Conservation (phyloP, 257 asterid species). For the Dorcoceras hygrometricum region DNA sequence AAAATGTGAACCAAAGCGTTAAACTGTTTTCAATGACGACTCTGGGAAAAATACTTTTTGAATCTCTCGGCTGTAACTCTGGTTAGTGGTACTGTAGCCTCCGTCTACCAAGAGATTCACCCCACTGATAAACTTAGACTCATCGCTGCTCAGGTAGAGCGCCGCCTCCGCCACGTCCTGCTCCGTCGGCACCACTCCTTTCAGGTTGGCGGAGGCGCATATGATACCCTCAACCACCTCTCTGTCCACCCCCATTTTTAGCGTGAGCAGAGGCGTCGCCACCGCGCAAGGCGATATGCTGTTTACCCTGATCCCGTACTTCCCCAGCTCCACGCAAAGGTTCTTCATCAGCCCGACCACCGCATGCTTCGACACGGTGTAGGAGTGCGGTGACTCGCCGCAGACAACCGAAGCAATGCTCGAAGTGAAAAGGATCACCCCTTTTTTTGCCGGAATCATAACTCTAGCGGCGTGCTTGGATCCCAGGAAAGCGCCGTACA, state of each 20-base stretch:
- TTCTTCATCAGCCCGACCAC: slow-evolving; percentile 67
- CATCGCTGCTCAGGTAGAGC: slow-evolving; percentile 58
- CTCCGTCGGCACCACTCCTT: slow-evolving; percentile 52
- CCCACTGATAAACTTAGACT: slow-evolving; percentile 62
- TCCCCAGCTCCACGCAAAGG: slow-evolving; percentile 68
- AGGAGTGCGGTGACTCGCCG: slow-evolving; percentile 67
- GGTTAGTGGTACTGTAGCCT: slow-evolving; percentile 68
- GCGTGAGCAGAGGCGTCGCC: slow-evolving; percentile 56
- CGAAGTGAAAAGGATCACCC: slow-evolving; percentile 55
- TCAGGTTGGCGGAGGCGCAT: slow-evolving; percentile 51
- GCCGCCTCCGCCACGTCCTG: slow-evolving; percentile 92
- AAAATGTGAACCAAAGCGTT: too few relatives aligned
- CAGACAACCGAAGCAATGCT: slow-evolving; percentile 50
- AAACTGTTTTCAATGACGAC: neutral
- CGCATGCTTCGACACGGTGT: slow-evolving; percentile 66
- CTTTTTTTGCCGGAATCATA: slow-evolving; percentile 69
- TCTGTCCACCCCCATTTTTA: slow-evolving; percentile 44
- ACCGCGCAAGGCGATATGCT: slow-evolving; percentile 75
- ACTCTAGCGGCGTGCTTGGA: slow-evolving; percentile 71
- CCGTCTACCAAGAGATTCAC: slow-evolving; percentile 71
- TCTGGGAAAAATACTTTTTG: slow-evolving; percentile 25
- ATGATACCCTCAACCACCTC: slow-evolving; percentile 49
- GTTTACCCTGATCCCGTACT: slow-evolving; percentile 64
- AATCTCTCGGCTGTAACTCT: slow-evolving; percentile 38
- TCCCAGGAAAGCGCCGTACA: slow-evolving; percentile 59